A percentile compares a stretch with the other conserved stretches of the same genome.
phyloP scores from a whole-genome alignment of 768 basidiomycete species.

The Boletus rubroflammeus region DNA sequence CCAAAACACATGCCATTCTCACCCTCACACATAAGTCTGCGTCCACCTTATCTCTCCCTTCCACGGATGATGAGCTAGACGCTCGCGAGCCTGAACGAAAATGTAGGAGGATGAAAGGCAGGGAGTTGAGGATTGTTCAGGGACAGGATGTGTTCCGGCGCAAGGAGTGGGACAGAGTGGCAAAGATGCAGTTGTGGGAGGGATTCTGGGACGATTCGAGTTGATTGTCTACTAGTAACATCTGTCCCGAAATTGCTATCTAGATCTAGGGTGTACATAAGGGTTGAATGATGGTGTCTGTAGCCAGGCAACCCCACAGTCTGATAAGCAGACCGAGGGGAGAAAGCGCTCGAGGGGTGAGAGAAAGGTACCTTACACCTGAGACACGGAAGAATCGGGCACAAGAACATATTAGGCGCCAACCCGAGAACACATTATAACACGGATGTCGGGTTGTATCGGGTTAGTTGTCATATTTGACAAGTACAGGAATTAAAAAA shows the following conservation, averaged over 20 bases:
- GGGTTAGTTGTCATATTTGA: background rate
- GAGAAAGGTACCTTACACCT: background rate
- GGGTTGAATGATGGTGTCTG: background rate
- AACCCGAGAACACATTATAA: background rate
- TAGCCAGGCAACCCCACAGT: background rate
- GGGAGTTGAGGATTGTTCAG: constrained; percentile 83
- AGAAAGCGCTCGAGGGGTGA: background rate
- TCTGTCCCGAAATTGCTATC: background rate
- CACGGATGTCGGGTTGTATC: background rate
- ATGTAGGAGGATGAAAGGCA: constrained; percentile 70
- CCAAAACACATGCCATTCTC: constrained; percentile 73
- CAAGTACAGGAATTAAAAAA: no score
- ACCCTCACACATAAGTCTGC: constrained; percentile 57
- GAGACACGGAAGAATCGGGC: background rate
- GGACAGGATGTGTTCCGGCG: constrained; percentile 65
- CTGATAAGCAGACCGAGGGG: background rate
- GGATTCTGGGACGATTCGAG: constrained; percentile 31
- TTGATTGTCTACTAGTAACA: background rate
- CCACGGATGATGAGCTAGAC: constrained; percentile 81
- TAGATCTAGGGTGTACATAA: background rate
- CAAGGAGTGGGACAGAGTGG: constrained; percentile 32
- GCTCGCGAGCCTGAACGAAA: constrained; percentile 55
- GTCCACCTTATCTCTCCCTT: constrained; percentile 43
- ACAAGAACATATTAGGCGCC: background rate
- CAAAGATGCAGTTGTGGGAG: constrained; percentile 32